phyloP scores from a whole-genome alignment of 257 asterid genomes.

The Solanum raphanifolium region DNA sequence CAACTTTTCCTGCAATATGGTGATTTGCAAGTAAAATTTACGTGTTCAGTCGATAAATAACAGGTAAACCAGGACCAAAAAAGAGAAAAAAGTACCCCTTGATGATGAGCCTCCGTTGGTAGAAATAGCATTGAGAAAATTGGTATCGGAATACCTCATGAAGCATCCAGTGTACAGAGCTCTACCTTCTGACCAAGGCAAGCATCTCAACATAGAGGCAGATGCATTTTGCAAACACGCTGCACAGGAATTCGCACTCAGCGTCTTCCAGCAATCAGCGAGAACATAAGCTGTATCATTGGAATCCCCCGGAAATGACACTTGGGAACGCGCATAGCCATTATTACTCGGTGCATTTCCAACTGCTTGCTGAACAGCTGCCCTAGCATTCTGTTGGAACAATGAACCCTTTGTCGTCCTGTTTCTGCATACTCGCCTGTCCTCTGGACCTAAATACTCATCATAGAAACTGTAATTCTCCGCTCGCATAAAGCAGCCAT shows the following conservation, averaged over 20 bases:
- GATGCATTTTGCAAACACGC: constrained; percentile 56
- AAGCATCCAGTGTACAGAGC: constrained; percentile 57
- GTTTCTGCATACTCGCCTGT: constrained; percentile 46
- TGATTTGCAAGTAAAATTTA: neutral
- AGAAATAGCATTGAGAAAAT: constrained; percentile 46
- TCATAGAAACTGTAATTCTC: constrained; percentile 9
- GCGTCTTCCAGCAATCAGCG: constrained; percentile 58
- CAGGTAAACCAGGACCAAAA: neutral
- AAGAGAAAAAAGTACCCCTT: neutral
- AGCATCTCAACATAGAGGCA: constrained; percentile 27
- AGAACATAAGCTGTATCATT: constrained; percentile 37
- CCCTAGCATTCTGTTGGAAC: constrained; percentile 24
- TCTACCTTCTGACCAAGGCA: constrained; percentile 54
- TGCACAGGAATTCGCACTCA: constrained; percentile 26
- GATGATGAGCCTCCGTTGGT: neutral
- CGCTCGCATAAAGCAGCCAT: constrained; percentile 17
- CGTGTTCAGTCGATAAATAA: neutral
- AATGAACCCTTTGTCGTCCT: constrained; percentile 15
- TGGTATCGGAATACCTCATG: constrained; percentile 50
- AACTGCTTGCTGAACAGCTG: constrained; percentile 32
- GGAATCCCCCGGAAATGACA: constrained; percentile 8
- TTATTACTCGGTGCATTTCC: constrained; percentile 23
- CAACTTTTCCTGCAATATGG: neutral
- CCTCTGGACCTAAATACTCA: constrained; percentile 25
- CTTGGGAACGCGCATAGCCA: constrained; percentile 34